These are phyloP conservation scores for Grosmannia clavigera DNA, from an alignment of 2,329 filamentous ascomycete genomes.

Conservation along the genomic window DNA sequence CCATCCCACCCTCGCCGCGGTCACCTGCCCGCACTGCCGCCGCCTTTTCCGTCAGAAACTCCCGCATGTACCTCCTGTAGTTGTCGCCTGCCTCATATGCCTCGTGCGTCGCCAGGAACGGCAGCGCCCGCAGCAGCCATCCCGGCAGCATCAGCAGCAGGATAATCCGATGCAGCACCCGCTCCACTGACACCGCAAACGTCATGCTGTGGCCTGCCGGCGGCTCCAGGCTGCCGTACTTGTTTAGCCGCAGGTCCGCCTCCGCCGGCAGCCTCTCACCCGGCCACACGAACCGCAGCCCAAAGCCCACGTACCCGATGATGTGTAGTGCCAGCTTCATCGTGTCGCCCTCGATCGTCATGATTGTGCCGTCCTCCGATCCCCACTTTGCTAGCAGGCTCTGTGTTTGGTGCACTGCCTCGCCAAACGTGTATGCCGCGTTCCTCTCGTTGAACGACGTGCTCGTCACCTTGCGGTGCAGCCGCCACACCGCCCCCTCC, in stretches of 20 bases:
- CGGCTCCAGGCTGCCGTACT: constrained; percentile 34
- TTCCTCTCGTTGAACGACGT: constrained; percentile 69
- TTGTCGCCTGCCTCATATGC: constrained; percentile 46
- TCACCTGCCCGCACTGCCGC: constrained; percentile 22
- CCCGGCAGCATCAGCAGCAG: constrained; percentile 46
- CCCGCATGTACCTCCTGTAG: constrained; percentile 57
- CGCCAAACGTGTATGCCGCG: constrained; percentile 49
- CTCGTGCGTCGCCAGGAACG: constrained; percentile 36
- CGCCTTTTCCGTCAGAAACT: constrained; percentile 51
- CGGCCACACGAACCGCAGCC: constrained; percentile 47
- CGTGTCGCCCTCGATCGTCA: constrained; percentile 47
- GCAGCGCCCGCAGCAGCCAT: constrained; percentile 40
- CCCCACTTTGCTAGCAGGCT: constrained; percentile 49
- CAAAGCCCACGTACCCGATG: constrained; percentile 59
- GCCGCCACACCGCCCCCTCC: constrained; percentile 57
- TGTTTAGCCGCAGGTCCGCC: constrained; percentile 12
- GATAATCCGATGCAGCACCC: constrained; percentile 50
- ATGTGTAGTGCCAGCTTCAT: constrained; percentile 49
- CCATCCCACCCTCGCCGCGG: constrained; percentile 31
- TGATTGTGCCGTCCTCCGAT: constrained; percentile 26
- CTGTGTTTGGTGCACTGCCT: constrained; percentile 50
- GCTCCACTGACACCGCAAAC: constrained; percentile 51
- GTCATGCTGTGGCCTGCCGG: constrained; percentile 47
- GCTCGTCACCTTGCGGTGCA: constrained; percentile 59
- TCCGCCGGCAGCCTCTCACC: constrained; percentile 38